A percentile compares a stretch with the other conserved stretches of the same genome.
Evolutionary conservation across 768 basidiomycete genomes (phyloP).

Genomic region (Ramaria sp.): DNA sequence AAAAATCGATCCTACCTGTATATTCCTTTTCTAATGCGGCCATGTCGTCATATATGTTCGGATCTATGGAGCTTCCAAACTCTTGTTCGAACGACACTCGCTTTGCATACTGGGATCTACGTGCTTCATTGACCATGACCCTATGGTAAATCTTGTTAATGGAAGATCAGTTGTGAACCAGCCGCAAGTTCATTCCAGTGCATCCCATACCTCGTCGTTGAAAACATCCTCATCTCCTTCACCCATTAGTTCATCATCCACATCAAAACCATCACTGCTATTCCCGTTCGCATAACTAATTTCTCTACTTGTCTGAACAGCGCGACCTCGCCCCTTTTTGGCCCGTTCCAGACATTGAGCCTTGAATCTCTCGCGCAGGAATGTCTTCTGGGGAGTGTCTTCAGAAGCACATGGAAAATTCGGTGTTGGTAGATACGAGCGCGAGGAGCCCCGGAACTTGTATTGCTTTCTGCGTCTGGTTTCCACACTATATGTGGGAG

Average conservation of each 20-base stretch:
- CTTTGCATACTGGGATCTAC: conserved; percentile 41
- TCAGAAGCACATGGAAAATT: background rate
- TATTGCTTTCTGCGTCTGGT: conserved; percentile 1
- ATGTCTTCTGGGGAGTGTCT: conserved; percentile 39
- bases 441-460: conserved; percentile 3
- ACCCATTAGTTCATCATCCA: conserved; percentile 36
- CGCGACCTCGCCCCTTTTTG: conserved; percentile 39
- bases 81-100: conserved; percentile 53
- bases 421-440: background rate
- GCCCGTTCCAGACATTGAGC: conserved; percentile 54
- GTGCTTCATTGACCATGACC: conserved; percentile 45
- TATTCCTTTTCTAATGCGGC: conserved; percentile 1
- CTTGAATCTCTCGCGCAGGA: conserved; percentile 50
- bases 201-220: conserved; percentile 45
- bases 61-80: conserved; percentile 70
- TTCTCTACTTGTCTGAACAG: conserved; percentile 26
- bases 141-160: conserved; percentile 47
- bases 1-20: background rate
- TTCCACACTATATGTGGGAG: background rate
- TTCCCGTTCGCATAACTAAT: conserved; percentile 21
- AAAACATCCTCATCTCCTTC: conserved; percentile 35
- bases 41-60: conserved; percentile 47
- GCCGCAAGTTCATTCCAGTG: background rate
- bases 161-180: background rate
- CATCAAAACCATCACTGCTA: conserved; percentile 41